Evolutionary conservation across 371 early-diverging fungal species (phyloP), one percentile per base, ranked within the genome.

Genomic region (Conidiobolus incongruus): DNA sequence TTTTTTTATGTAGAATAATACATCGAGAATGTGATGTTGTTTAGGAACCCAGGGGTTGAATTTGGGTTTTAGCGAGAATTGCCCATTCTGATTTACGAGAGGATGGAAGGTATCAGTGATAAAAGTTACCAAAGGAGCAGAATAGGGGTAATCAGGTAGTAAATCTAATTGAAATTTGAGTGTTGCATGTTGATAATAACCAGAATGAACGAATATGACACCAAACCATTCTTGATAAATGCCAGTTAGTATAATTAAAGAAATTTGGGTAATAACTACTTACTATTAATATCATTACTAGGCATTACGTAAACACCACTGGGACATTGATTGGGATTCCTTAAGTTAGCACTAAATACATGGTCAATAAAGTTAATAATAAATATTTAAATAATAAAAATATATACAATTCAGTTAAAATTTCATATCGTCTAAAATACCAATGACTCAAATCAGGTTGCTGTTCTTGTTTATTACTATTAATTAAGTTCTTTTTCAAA

Each of bases 41-140:
- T 81, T 65, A 15, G 87, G 77, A 47, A 76, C 58, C 87, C 88
- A 87, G 28, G 62, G 61, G 1, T 80, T 72, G 49, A 87, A 85
- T 52, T 75, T 80, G 36, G 77, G 79, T 38, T 70, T 59, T 4
- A 85, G 55, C 4, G 63, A 65, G 39, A 86, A 66, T 21, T 61
- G 52, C 5, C 84, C 79, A 4, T 50, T 40, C n/a, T 52, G 54
- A 53, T 85, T 81, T 8, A 96, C 75, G n/a, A 93, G 68, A 24
- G 98, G 98, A 57, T 98, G 98, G 61, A 84, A 88, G 68, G 93
- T 77, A 24, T 81, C 78, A 13, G 85, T 84, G 29, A 74, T 45
- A 53, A 98, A 90, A 12, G 68, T 68, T n/a, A 98, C 81, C 0
- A 73, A 58, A 0, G 96, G 97, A 15, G 81, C 75, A 26, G 65